Conservation (phyloP, 495 filamentous ascomycete genomes). For the Penicillium maclennaniae region DNA sequence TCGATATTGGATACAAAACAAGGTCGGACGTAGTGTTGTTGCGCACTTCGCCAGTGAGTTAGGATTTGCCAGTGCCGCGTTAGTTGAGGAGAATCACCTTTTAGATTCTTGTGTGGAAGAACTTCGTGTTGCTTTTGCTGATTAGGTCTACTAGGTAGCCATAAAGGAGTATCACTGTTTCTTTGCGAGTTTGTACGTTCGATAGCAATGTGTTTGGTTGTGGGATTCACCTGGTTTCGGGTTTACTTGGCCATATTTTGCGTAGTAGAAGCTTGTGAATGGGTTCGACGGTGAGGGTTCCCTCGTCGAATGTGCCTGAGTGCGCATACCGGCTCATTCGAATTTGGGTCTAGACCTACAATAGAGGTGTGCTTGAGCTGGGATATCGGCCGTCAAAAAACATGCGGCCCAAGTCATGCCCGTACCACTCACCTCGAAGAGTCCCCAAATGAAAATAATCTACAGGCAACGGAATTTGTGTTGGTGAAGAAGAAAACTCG, state of each 20-base stretch:
- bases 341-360: neutral
- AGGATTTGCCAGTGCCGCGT: conserved; percentile 43
- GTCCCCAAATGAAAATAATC: neutral
- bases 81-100: conserved; percentile 45
- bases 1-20: conserved; percentile 44
- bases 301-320: conserved; percentile 20
- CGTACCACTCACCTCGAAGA: neutral
- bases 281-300: conserved; percentile 30
- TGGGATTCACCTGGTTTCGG: conserved; percentile 25
- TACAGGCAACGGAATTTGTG: neutral
- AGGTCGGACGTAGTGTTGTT: conserved; percentile 44
- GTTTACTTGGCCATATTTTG: conserved; percentile 39
- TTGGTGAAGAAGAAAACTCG: neutral
- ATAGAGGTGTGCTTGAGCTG: neutral
- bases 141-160: conserved; percentile 43
- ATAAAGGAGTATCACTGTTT: conserved; percentile 40
- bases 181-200: neutral
- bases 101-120: conserved; percentile 44
- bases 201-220: neutral
- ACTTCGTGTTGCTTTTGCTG: conserved; percentile 31
- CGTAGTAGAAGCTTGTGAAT: conserved; percentile 42
- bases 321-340: conserved; percentile 17
- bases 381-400: neutral
- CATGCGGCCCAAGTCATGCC: neutral
- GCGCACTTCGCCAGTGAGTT: conserved; percentile 32